Conservation (phyloP, 371 early-diverging fungal species). For the Lichtheimia ramosa region DNA sequence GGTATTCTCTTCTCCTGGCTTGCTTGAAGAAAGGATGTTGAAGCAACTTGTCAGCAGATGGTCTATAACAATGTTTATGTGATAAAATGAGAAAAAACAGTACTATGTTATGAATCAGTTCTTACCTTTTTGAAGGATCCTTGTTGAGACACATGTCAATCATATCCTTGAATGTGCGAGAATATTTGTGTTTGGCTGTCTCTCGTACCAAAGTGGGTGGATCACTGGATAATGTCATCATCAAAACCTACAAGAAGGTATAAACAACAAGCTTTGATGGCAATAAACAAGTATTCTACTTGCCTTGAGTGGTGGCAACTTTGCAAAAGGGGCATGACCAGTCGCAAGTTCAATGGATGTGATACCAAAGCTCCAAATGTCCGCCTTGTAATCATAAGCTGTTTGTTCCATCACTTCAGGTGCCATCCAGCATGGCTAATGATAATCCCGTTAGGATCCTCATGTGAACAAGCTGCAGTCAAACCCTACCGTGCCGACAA, state of each 20-base stretch:
- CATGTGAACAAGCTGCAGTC: slow-evolving; percentile 44
- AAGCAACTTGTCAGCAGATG: slow-evolving; percentile 77
- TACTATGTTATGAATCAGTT: slow-evolving; percentile 35
- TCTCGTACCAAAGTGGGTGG: slow-evolving; percentile 86
- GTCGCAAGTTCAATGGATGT: slow-evolving; percentile 87
- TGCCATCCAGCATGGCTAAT: slow-evolving; percentile 89
- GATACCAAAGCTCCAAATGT: slow-evolving; percentile 94
- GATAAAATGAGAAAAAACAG: no score
- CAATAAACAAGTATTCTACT: slow-evolving; percentile 83
- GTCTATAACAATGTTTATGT: slow-evolving; percentile 17
- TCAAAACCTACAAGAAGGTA: slow-evolving; percentile 51
- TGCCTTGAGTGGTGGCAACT: slow-evolving; percentile 87
- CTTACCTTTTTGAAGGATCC: slow-evolving; percentile 73
- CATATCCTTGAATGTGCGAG: slow-evolving; percentile 82
- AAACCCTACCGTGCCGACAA: slow-evolving; percentile 75
- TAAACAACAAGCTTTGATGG: slow-evolving; percentile 67
- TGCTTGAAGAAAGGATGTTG: slow-evolving; percentile 81
- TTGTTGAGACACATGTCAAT: slow-evolving; percentile 83
- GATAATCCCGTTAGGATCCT: slow-evolving; percentile 44
- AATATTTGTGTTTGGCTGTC: slow-evolving; percentile 69
- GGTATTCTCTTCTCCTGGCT: slow-evolving; percentile 69
- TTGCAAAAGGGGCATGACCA: slow-evolving; percentile 92
- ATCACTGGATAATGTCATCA: slow-evolving; percentile 86
- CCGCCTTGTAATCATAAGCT: slow-evolving; percentile 88
- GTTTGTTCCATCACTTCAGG: slow-evolving; percentile 79